These are phyloP conservation scores for Fusarium bulbicola DNA, from an alignment of 2,329 filamentous ascomycete genomes.

Conservation along the genomic window DNA sequence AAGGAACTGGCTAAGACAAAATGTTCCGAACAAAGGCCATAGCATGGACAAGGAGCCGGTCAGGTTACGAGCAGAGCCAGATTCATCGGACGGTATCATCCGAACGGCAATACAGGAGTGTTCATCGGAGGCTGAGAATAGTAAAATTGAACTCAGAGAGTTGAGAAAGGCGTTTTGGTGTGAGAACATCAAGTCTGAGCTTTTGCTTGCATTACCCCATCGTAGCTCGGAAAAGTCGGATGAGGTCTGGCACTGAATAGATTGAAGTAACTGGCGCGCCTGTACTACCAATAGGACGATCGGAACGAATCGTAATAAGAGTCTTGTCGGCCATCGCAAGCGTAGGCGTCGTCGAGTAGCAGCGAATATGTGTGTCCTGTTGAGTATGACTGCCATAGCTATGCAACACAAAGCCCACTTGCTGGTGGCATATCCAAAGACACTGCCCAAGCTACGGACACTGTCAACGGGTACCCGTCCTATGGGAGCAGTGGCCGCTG, in stretches of 20 bases:
- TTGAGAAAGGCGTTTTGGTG: conserved; percentile 76
- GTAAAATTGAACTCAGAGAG: conserved; percentile 72
- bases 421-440: conserved; percentile 91
- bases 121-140: conserved; percentile 78
- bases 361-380: conserved; percentile 92
- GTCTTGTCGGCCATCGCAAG: conserved; percentile 75
- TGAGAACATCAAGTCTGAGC: conserved; percentile 74
- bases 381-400: conserved; percentile 84
- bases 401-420: conserved; percentile 93
- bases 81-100: conserved; percentile 69
- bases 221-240: conserved; percentile 74
- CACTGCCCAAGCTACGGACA: conserved; percentile 78
- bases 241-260: conserved; percentile 91
- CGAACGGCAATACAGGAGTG: conserved; percentile 77
- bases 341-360: conserved; percentile 84
- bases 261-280: conserved; percentile 76
- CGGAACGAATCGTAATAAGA: conserved; percentile 75
- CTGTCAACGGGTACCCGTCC: conserved; percentile 66
- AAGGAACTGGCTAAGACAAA: conserved; percentile 82
- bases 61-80: conserved; percentile 63
- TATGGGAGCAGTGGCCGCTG: conserved; percentile 32
- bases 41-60: conserved; percentile 80
- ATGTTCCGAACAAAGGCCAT: conserved; percentile 78
- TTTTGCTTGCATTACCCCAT: conserved; percentile 73
- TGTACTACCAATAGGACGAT: conserved; percentile 76